Base-by-base conservation (phyloP, 2,329 filamentous ascomycete genomes). In the Emmonsiellopsis sp. region DNA sequence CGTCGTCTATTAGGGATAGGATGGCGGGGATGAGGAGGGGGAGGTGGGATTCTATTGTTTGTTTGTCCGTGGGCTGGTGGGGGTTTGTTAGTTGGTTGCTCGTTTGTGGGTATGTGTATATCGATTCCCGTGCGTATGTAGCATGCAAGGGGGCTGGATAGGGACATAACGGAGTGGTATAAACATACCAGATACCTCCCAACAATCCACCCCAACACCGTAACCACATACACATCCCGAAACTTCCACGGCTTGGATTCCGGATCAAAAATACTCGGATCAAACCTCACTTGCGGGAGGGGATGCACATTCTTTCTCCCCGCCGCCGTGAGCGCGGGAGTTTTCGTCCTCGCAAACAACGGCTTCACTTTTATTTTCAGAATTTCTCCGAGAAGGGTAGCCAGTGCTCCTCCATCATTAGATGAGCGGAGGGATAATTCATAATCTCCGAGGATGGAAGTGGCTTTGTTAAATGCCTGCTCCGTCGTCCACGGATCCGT, bases 261-360 rank as follows among this genome's bases (percentile, higher is more conserved):
- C 8, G 65, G 64, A 45, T 72, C 69, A 50, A 71, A 59, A 1
- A 64, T 47, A 20, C 62, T 67, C 7, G 60, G 60, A 38, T 72
- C 69, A 54, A 72, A 73, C 32, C 65, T 65, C 10, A 66, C 62
- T 16, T 65, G 54, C 30, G 70, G 64, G 13, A 67, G 56, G 10
- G 70, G 68, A 53, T 74, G 67, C 45, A 72, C 63, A 50, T 72
- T 70, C 61, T 74, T 75, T 38, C 73, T 70, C 9, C 73, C 73
- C 13, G 68, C 67, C 9, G 66, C 62, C 4, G 73, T 75, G 50
- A 76, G 69, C 2, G 69, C 64, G 5, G 70, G 67, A 51, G 71
- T 74, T 50, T 66, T 70, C 5, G 66, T 66, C 44, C 67, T 70
- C 5, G 66, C 68, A 52, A 76, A 76, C 9, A 73, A 61, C 7